Percentiles rank a stretch among this genome's conserved stretches.
These are phyloP conservation scores for Globisporangium apiculatum DNA, from an alignment of 352 stramenopile species.

Conservation along the genomic window DNA sequence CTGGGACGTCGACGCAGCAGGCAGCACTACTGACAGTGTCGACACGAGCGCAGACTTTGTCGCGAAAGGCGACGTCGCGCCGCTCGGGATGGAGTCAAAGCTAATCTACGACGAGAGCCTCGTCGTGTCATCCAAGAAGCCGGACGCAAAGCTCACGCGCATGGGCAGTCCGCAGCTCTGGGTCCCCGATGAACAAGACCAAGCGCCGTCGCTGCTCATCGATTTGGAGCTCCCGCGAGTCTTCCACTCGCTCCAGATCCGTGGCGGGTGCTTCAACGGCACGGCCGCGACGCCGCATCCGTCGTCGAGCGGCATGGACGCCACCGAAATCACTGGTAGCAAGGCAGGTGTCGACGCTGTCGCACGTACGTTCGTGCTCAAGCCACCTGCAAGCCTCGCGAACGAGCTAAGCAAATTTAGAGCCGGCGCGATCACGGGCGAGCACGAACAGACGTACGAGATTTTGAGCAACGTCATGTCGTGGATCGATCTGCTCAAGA, in stretches of 20 bases:
- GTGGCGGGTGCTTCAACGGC: slow-evolving; percentile 35
- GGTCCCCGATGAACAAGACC: slow-evolving; percentile 45
- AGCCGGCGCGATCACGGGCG: slow-evolving; percentile 35
- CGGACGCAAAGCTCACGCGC: slow-evolving; percentile 49
- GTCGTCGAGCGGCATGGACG: slow-evolving; percentile 1
- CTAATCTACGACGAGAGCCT: slow-evolving; percentile 52
- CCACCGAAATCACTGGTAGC: not conserved
- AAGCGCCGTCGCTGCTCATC: slow-evolving; percentile 45
- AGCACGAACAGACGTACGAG: slow-evolving; percentile 60
- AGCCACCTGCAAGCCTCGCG: slow-evolving; percentile 25
- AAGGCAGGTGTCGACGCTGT: not conserved
- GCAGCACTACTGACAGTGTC: not conserved
- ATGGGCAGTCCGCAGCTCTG: slow-evolving; percentile 58
- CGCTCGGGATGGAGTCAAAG: slow-evolving; percentile 56
- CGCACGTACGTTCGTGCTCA: slow-evolving; percentile 33
- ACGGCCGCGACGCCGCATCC: slow-evolving; percentile 8
- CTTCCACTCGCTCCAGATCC: slow-evolving; percentile 54
- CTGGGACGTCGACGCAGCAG: slow-evolving; percentile 9
- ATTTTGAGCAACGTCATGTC: slow-evolving; percentile 65
- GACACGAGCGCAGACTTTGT: slow-evolving; percentile 11
- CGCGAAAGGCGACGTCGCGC: slow-evolving; percentile 42
- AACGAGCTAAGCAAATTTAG: slow-evolving; percentile 29
- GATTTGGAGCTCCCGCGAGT: slow-evolving; percentile 68
- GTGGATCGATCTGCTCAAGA: slow-evolving; percentile 74
- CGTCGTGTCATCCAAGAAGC: slow-evolving; percentile 40